phyloP scores from a whole-genome alignment of 2,329 filamentous ascomycete species.

The Sarocladiaceae sp. region DNA sequence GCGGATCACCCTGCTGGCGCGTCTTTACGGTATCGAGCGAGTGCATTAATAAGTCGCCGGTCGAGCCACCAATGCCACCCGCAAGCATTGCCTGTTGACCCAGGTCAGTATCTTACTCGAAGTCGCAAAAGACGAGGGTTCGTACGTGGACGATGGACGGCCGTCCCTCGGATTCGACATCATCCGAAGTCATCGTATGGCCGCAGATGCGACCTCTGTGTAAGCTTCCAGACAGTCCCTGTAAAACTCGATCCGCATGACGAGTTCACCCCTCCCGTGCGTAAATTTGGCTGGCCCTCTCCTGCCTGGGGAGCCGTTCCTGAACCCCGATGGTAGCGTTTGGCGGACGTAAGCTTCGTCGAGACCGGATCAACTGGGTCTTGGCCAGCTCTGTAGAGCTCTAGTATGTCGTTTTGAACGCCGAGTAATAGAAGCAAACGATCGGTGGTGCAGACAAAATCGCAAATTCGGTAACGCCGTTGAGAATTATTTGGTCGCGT shows the following conservation, averaged over 20 bases:
- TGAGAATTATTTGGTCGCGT: too few species aligned
- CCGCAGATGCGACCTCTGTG: constrained; percentile 18
- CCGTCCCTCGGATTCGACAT: constrained; percentile 35
- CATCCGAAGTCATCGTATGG: constrained; percentile 28
- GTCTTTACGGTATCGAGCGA: constrained; percentile 98
- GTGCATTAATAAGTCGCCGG: constrained; percentile 97
- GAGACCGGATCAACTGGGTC: too few species aligned
- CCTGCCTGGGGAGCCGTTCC: constrained; percentile 9
- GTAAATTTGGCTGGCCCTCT: neutral
- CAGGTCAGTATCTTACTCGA: neutral
- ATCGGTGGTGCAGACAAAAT: too few species aligned
- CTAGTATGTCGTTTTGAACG: too few species aligned
- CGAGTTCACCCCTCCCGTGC: constrained; percentile 17
- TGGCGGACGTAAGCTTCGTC: too few species aligned
- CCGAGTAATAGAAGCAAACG: too few species aligned
- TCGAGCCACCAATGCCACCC: constrained; percentile 85
- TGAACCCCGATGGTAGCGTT: neutral
- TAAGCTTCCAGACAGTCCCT: constrained; percentile 19
- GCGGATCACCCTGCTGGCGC: constrained; percentile 90
- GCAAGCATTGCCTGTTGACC: constrained; percentile 77
- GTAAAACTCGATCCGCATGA: constrained; percentile 25
- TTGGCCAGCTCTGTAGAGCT: too few species aligned
- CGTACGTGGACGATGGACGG: constrained; percentile 39
- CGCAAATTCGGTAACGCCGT: too few species aligned
- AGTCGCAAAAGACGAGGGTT: neutral